Evolutionary conservation across 352 stramenopile species (phyloP), one percentile per base, ranked within the genome.

Genomic region (Phytophthora crassamura): DNA sequence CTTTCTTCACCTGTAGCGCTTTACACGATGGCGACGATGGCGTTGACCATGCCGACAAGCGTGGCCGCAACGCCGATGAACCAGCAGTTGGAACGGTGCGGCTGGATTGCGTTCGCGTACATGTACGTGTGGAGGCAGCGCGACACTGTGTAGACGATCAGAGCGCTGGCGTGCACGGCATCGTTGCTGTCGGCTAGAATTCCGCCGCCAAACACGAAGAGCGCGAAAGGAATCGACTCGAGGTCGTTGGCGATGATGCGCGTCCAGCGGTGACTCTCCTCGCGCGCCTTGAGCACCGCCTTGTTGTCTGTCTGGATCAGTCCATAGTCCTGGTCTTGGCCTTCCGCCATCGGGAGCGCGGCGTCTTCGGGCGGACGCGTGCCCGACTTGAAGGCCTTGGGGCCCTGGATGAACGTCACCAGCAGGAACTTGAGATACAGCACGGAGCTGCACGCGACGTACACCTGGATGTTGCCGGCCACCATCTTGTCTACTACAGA

Each of bases 21-120:
- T 57, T 62, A 68, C 36, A 38, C 25, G 7, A 70, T 66, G 16
- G 59, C 60, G 38, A 64, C 39, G 30, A 82, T 42, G 33, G 75
- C 63, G 53, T 84, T 84, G 52, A 54, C 59, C 7, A 64, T 50
- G 12, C 74, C 72, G 1, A 66, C 65, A 1, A 77, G 22, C 6
- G 73, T 76, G 12, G 64, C 39, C 18, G 71, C 11, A 2, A 82
- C 69, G 6, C 64, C 77, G 11, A 76, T 20, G 14, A 67, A 62
- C 67, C 71, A 86, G 52, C 59, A 74, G 38, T 71, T 61, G 7
- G 62, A 69, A 3, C 78, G 79, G 11, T 82, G 67, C 3, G 74
- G 76, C 50, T 84, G 74, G n/a, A 84, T 54, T 7, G 56, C 53
- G 15, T 84, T 73, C 33, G 78, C 78, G 60, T 85, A 87, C 55